phyloP scores from a whole-genome alignment of 2,329 filamentous ascomycete genomes.

The Sporothrix protearum region DNA sequence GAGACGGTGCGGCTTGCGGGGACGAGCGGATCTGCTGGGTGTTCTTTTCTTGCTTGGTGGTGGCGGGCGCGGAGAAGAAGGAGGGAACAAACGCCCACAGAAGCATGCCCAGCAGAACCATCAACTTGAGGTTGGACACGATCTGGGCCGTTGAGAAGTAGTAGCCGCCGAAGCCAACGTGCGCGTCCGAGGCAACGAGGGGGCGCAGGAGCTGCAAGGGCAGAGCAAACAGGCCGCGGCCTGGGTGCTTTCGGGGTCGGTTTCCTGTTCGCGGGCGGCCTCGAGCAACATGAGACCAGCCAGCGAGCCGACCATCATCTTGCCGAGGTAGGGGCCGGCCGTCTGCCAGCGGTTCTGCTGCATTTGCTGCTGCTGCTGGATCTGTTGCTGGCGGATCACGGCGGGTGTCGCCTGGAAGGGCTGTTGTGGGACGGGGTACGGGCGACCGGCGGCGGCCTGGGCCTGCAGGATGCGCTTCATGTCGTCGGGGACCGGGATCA shows the following conservation, averaged over 20 bases:
- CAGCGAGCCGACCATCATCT: constrained; percentile 88
- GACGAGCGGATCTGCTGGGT: constrained; percentile 36
- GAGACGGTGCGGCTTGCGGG: constrained; percentile 59
- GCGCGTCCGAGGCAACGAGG: constrained; percentile 42
- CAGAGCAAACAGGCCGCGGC: constrained; percentile 60
- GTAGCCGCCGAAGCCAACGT: constrained; percentile 55
- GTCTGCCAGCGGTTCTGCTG: constrained; percentile 54
- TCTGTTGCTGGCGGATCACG: constrained; percentile 53
- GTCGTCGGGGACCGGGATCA: constrained; percentile 64
- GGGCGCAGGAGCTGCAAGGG: constrained; percentile 57
- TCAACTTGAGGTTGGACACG: constrained; percentile 51
- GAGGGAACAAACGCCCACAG: constrained; percentile 56
- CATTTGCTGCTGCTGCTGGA: constrained; percentile 50
- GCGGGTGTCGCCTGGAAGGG: constrained; percentile 42
- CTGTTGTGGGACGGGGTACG: constrained; percentile 46
- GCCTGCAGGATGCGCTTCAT: constrained; percentile 61
- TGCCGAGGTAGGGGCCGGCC: constrained; percentile 58
- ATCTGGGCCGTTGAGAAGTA: constrained; percentile 44
- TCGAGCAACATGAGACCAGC: constrained; percentile 91
- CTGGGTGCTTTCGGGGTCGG: constrained; percentile 59
- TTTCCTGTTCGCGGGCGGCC: constrained; percentile 65
- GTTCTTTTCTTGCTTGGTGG: constrained; percentile 45
- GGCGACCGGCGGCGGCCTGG: constrained; percentile 53
- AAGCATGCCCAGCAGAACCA: constrained; percentile 51
- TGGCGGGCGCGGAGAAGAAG: constrained; percentile 53